Percentiles rank a stretch among this genome's conserved stretches.
These are phyloP conservation scores for Garcileccinum viscosum DNA, from an alignment of 1,284 basidiomycete species.

Conservation along the genomic window DNA sequence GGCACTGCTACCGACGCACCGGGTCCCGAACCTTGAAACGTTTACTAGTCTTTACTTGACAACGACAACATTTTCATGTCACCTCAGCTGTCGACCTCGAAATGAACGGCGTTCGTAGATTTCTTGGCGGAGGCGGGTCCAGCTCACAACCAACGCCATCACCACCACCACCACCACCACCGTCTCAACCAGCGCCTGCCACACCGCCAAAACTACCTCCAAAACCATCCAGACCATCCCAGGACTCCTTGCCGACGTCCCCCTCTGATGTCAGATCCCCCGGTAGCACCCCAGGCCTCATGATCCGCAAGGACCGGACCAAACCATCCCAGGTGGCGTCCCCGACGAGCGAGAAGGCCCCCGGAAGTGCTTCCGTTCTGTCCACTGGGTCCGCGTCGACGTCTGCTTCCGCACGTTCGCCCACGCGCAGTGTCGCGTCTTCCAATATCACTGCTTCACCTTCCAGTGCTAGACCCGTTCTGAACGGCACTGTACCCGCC, in stretches of 20 bases:
- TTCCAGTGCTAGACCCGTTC: conserved; percentile 33
- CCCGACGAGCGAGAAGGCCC: conserved; percentile 28
- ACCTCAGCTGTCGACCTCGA: conserved; percentile 22
- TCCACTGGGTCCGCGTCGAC: conserved; percentile 24
- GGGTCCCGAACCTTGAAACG: conserved; percentile 2
- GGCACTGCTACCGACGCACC: background rate
- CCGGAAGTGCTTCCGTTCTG: conserved; percentile 34
- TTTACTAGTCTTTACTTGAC: background rate
- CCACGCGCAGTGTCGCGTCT: conserved; percentile 30
- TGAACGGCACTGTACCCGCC: conserved; percentile 18
- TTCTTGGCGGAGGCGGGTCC: conserved; percentile 56
- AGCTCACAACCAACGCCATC: conserved; percentile 29
- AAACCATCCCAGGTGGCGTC: conserved; percentile 37
- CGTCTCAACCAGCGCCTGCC: conserved; percentile 22
- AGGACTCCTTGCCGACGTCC: conserved; percentile 37
- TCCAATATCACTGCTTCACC: conserved; percentile 34
- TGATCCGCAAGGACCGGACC: conserved; percentile 59
- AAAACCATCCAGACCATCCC: conserved; percentile 51
- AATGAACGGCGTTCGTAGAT: conserved; percentile 75
- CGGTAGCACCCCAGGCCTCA: conserved; percentile 52
- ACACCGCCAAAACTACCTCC: conserved; percentile 23
- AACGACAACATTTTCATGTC: conserved; percentile 30
- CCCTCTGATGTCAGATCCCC: conserved; percentile 39
- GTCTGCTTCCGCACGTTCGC: conserved; percentile 27
- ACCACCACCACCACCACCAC: conserved; percentile 18